Evolutionary conservation across 257 asterid species (phyloP).

Genomic region (Primulina eburnea): DNA sequence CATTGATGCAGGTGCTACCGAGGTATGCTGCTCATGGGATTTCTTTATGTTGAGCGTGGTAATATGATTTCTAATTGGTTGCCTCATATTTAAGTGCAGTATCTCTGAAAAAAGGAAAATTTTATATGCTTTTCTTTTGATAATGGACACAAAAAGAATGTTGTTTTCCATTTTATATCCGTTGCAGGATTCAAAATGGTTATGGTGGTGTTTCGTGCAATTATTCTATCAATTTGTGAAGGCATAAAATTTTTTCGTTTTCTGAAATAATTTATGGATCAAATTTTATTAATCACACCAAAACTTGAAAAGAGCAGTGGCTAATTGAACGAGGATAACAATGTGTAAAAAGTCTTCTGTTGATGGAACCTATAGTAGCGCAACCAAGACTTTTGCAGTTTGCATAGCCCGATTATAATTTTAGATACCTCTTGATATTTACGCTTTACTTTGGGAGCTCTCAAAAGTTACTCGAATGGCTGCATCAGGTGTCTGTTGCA

Average conservation of each 20-base stretch:
- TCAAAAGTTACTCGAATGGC: constrained; percentile 19
- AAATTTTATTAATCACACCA: constrained; percentile 2
- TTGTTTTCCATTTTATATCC: not conserved
- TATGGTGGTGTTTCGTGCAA: not conserved
- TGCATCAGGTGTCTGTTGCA: constrained; percentile 62
- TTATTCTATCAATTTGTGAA: too few species aligned
- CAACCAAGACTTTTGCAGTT: constrained; percentile 14
- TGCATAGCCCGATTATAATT: constrained; percentile 8
- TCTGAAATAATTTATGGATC: not conserved
- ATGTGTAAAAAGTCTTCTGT: constrained; percentile 14
- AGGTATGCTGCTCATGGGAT: constrained; percentile 36
- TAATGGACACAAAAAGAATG: constrained; percentile 6
- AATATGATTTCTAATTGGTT: constrained; percentile 12
- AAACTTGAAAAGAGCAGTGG: constrained; percentile 10
- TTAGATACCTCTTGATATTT: constrained; percentile 3
- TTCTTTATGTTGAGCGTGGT: constrained; percentile 7
- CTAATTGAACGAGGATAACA: not conserved
- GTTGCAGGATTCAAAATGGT: not conserved
- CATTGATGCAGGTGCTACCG: constrained; percentile 83
- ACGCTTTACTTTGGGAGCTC: constrained; percentile 5
- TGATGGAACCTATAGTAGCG: constrained; percentile 4
- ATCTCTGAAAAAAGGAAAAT: not conserved
- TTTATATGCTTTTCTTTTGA: too few species aligned
- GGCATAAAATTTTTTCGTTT: not conserved
- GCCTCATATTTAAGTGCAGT: constrained; percentile 8